Conservation (phyloP, 768 basidiomycete genomes). For the Phylloporus arenicola region DNA sequence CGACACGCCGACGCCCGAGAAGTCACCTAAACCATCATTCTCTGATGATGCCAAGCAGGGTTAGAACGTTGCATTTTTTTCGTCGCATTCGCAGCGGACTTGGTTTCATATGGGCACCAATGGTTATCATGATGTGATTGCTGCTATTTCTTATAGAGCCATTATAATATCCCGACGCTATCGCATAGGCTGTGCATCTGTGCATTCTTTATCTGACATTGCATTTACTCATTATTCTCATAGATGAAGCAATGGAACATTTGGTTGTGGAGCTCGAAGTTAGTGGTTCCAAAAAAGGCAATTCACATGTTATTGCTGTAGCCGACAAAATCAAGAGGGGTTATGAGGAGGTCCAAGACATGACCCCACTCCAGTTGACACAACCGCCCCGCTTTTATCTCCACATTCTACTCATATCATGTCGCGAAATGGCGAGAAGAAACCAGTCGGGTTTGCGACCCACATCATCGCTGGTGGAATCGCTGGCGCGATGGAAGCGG, state of each 20-base stretch:
- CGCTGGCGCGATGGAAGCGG: conserved; percentile 91
- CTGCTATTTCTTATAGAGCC: conserved; percentile 13
- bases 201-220: conserved; percentile 8
- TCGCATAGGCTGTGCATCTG: conserved; percentile 6
- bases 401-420: conserved; percentile 26
- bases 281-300: conserved; percentile 9
- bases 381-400: neutral
- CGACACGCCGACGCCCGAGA: conserved; percentile 20
- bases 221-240: conserved; percentile 1
- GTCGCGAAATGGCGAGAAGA: conserved; percentile 58
- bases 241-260: conserved; percentile 4
- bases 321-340: conserved; percentile 15
- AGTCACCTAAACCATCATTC: conserved; percentile 2
- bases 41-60: conserved; percentile 7
- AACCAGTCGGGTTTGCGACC: conserved; percentile 77
- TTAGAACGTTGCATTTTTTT: conserved; percentile 4
- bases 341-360: neutral
- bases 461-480: conserved; percentile 94
- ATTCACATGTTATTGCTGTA: conserved; percentile 31
- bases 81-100: conserved; percentile 2
- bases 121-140: conserved; percentile 6
- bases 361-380: neutral
- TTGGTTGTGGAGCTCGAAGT: neutral
- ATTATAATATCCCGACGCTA: conserved; percentile 15
- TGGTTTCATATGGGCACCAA: conserved; percentile 7